Base-by-base conservation (phyloP, 768 basidiomycete genomes). In the Favolaschia claudopus region DNA sequence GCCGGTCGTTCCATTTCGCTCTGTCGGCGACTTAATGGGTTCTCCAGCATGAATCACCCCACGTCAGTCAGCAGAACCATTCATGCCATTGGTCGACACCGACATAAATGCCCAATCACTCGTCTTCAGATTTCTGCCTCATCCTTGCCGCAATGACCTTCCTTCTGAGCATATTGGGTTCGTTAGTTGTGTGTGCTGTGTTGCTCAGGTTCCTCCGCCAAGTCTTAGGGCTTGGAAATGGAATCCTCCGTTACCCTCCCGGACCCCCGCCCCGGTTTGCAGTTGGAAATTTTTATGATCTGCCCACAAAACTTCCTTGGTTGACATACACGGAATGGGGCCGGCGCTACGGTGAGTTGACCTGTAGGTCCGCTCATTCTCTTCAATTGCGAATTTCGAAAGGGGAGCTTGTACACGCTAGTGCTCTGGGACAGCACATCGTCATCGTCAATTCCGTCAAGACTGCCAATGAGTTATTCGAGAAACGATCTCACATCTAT, bases 361-460 rank as follows among this genome's bases (percentile, higher is more conserved):
- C 12, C n/a, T 13, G 1, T 37, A 7, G 0, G 2, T 44, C n/a
- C n/a, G 10, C 20, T 6, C 24, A 3, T 17, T 22, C 20, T 2
- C 1, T 51, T 10, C 2, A 9, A 13, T 15, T 7, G 4, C 14
- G 29, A 13, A n/a, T 20, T 19, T 20, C 1, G n/a, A 50, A 55
- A 50, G 68, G 69, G 9, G 59, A 63, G 29, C 55, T 74, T 9
- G 31, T 74, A 13, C 67, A 70, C 44, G 51, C 67, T 7, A 52
- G 51, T 19, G 59, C 60, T 2, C 56, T 69, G 24, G 71, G 70
- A 6, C 56, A 64, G 29, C 71, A 70, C 33, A 60, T 67, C n/a
- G 55, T 76, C 28, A 55, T 75, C 29, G 60, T 75, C 22, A 74
- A 72, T 54, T 62, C 66, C 5, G 25, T 64, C 20, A 58, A 75